Evolutionary conservation across 345 rosid genomes (phyloP).

Genomic region (Corchorus olitorius): DNA sequence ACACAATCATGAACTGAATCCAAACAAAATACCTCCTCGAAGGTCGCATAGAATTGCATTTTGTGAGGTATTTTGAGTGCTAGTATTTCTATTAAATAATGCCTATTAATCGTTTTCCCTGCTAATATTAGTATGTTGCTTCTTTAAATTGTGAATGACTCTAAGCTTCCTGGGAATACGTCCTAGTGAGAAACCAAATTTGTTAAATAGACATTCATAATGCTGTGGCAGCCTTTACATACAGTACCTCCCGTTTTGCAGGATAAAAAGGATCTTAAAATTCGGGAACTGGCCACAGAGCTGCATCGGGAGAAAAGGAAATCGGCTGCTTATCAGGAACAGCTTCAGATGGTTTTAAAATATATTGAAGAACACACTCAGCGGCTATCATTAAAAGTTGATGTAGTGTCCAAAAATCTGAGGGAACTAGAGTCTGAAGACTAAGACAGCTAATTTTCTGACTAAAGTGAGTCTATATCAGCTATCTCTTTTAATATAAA

Average conservation of each 20-base stretch:
- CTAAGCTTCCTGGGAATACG: neutral
- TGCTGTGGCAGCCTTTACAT: neutral
- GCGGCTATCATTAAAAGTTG: conserved; percentile 36
- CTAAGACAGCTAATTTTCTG: conserved; percentile 25
- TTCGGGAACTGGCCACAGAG: conserved; percentile 38
- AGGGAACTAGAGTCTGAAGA: conserved; percentile 36
- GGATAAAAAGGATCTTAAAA: conserved; percentile 43
- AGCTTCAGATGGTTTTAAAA: conserved; percentile 32
- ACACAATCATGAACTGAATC: conserved; percentile 43
- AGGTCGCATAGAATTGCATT: conserved; percentile 44
- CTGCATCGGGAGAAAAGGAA: conserved; percentile 47
- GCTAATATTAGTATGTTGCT: neutral
- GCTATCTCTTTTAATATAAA: neutral
- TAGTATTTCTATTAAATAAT: neutral
- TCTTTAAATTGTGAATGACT: neutral
- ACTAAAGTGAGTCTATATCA: conserved; percentile 8
- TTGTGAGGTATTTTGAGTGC: conserved; percentile 33
- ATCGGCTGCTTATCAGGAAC: conserved; percentile 41
- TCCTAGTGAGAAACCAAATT: neutral
- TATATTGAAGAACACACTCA: conserved; percentile 41
- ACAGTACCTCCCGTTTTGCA: conserved; percentile 15
- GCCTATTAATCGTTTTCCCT: neutral
- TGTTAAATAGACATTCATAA: neutral
- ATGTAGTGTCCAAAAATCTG: conserved; percentile 27
- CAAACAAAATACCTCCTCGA: conserved; percentile 39